Conservation (phyloP, 106 monocot genomes). For the Vanilla planifolia region DNA sequence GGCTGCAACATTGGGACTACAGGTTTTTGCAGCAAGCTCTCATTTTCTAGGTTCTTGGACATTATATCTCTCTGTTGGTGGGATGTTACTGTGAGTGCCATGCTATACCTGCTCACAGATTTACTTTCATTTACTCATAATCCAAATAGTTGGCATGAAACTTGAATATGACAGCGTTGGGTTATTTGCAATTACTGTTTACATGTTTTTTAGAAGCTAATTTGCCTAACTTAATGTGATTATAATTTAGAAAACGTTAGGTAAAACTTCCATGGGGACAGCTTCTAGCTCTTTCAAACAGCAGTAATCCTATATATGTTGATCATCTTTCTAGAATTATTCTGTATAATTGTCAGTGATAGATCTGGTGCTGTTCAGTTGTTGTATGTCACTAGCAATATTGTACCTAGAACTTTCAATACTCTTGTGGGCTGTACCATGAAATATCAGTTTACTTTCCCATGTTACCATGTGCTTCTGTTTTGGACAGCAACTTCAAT, state of each 20-base stretch:
- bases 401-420: too few relatives aligned
- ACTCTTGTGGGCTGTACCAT: too few relatives aligned
- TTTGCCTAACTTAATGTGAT: background rate
- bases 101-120: too few relatives aligned
- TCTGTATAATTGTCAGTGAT: too few relatives aligned
- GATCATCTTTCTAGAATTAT: too few relatives aligned
- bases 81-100: conserved; percentile 77
- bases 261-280: too few relatives aligned
- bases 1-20: conserved; percentile 81
- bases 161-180: background rate
- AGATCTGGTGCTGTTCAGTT: too few relatives aligned
- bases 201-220: background rate
- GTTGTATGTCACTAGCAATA: too few relatives aligned
- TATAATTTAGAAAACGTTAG: background rate
- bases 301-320: too few relatives aligned
- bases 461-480: background rate
- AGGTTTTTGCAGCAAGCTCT: conserved; percentile 55
- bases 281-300: too few relatives aligned
- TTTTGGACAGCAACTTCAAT: background rate
- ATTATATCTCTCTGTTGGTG: conserved; percentile 82
- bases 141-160: background rate
- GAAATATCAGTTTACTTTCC: background rate
- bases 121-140: background rate
- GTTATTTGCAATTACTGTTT: background rate
- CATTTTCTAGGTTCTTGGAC: conserved; percentile 20